Conservation (phyloP, 768 basidiomycete genomes). For the Tulasnella sp. region DNA sequence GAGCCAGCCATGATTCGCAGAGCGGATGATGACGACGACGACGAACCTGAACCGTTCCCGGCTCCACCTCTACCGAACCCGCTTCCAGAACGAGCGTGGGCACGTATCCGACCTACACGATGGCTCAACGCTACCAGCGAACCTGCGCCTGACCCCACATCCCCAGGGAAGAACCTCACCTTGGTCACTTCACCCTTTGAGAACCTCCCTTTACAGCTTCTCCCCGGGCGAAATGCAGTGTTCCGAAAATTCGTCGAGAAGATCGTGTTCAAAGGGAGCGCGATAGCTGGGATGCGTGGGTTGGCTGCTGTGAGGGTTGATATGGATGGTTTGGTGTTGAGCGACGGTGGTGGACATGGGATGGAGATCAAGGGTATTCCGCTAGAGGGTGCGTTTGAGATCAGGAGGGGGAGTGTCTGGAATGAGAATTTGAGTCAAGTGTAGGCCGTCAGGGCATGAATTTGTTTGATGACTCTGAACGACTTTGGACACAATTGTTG, state of each 20-base stretch:
- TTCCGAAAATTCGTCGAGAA: conserved; percentile 70
- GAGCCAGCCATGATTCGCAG: background rate
- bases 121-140: conserved; percentile 44
- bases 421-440: too few relatives aligned
- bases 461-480: too few relatives aligned
- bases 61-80: conserved; percentile 50
- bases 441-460: too few relatives aligned
- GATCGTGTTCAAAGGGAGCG: conserved; percentile 57
- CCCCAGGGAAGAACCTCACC: conserved; percentile 30
- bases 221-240: conserved; percentile 65
- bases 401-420: background rate
- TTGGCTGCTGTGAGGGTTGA: conserved; percentile 47
- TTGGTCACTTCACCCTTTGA: conserved; percentile 52
- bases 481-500: too few relatives aligned
- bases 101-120: conserved; percentile 54
- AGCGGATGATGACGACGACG: conserved; percentile 3
- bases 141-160: conserved; percentile 27
- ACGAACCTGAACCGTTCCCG: conserved; percentile 25
- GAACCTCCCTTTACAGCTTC: conserved; percentile 64
- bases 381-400: conserved; percentile 37
- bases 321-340: conserved; percentile 41
- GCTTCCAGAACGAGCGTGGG: conserved; percentile 62
- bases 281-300: conserved; percentile 57
- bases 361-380: conserved; percentile 55
- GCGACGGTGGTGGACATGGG: conserved; percentile 28